Evolutionary conservation across 2,329 filamentous ascomycete genomes (phyloP).

Genomic region (Meredithiella fracta): DNA sequence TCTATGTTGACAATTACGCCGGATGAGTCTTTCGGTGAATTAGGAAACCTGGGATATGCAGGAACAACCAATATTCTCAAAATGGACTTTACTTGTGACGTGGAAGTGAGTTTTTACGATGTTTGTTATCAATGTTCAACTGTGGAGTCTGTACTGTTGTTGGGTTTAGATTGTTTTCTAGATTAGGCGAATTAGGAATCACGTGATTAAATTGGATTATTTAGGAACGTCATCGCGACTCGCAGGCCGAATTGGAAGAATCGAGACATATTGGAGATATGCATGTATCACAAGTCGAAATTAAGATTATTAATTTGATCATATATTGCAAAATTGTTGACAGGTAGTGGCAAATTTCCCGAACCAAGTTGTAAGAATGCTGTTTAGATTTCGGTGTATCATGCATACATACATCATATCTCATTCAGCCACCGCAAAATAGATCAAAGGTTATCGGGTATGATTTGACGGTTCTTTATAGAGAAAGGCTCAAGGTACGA

Average conservation of each 20-base stretch:
- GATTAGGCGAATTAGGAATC: neutral
- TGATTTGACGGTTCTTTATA: neutral
- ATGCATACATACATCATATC: too few species aligned
- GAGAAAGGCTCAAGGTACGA: neutral
- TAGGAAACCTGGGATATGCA: neutral
- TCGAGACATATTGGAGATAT: too few species aligned
- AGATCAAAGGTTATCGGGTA: too few species aligned
- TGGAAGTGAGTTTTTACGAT: neutral
- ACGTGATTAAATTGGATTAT: neutral
- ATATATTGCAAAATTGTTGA: too few species aligned
- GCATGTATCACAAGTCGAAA: too few species aligned
- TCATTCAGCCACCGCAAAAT: too few species aligned
- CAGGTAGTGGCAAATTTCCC: too few species aligned
- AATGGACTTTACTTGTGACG: too few species aligned
- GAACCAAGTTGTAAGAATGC: too few species aligned
- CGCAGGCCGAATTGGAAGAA: neutral
- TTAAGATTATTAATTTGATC: too few species aligned
- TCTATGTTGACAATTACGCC: neutral
- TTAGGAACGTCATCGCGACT: neutral
- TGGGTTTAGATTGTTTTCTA: conserved; percentile 3
- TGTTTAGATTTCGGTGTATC: too few species aligned
- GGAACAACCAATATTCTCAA: neutral
- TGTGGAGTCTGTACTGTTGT: neutral
- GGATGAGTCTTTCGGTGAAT: neutral
- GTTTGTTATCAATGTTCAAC: neutral